A percentile compares a stretch with the other conserved stretches of the same genome.
Conservation (phyloP, 257 asterid species). For the Fraxinus pennsylvanica region DNA sequence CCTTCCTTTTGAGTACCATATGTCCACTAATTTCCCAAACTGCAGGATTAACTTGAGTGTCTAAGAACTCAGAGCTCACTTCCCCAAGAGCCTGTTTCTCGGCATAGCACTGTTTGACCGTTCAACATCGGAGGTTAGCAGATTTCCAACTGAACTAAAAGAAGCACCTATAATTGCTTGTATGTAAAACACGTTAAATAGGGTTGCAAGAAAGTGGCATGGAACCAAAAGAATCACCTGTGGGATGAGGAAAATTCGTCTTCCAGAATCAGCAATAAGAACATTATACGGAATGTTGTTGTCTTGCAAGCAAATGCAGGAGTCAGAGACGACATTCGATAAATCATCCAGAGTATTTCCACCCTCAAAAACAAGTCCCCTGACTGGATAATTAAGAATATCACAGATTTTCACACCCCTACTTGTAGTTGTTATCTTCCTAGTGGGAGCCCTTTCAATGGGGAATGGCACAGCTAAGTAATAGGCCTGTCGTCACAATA, state of each 20-base stretch:
- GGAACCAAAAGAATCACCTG: constrained; percentile 32
- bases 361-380: constrained; percentile 79
- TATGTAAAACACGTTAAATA: background rate
- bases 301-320: constrained; percentile 84
- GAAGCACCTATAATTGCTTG: too few species aligned
- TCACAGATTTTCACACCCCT: constrained; percentile 68
- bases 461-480: constrained; percentile 66
- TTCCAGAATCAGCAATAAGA: constrained; percentile 56
- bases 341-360: constrained; percentile 63
- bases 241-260: constrained; percentile 46
- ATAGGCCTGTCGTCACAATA: constrained; percentile 43
- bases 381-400: constrained; percentile 76
- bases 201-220: background rate
- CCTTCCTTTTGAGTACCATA: constrained; percentile 51
- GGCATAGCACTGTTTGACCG: constrained; percentile 46
- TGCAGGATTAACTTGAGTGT: constrained; percentile 58
- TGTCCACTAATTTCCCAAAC: constrained; percentile 63
- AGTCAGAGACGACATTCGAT: constrained; percentile 65
- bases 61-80: constrained; percentile 45
- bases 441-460: constrained; percentile 63
- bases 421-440: constrained; percentile 52
- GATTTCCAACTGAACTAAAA: background rate
- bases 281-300: constrained; percentile 84
- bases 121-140: background rate
- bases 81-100: constrained; percentile 59